These are phyloP conservation scores for Trametes maxima DNA, from an alignment of 768 basidiomycete genomes.

Conservation along the genomic window DNA sequence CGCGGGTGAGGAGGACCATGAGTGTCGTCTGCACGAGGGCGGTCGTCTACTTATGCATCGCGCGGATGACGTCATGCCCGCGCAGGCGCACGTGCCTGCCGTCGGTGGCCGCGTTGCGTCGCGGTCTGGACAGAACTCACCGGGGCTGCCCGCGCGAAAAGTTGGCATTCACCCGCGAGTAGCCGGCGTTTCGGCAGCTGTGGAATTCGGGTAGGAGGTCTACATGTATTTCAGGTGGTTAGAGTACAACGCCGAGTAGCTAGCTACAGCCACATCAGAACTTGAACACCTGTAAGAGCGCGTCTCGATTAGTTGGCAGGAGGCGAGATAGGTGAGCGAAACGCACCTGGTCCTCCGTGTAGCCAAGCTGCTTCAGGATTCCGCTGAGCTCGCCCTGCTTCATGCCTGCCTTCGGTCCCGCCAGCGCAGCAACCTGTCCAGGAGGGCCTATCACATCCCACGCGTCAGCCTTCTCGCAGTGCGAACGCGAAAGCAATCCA, in stretches of 20 bases:
- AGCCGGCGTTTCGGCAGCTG: neutral
- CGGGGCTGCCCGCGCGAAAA: neutral
- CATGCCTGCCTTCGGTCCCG: constrained; percentile 87
- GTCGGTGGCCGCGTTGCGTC: neutral
- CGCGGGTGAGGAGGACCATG: constrained; percentile 9
- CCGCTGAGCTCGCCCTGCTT: constrained; percentile 85
- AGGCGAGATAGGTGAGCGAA: neutral
- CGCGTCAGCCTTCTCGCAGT: neutral
- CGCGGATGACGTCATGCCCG: constrained; percentile 7
- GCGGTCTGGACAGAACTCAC: neutral
- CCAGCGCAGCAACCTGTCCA: constrained; percentile 82
- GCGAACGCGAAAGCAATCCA: too few species aligned
- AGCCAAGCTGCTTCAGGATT: constrained; percentile 85
- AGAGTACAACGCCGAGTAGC: neutral
- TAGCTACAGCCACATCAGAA: constrained; percentile 16
- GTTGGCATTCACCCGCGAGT: neutral
- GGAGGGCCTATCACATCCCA: constrained; percentile 63
- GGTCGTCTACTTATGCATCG: neutral
- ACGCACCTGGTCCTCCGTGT: constrained; percentile 79
- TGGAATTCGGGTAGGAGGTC: neutral
- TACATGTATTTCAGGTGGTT: neutral
- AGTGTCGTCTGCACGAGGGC: neutral
- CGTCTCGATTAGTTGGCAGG: neutral
- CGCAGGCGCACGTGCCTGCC: neutral
- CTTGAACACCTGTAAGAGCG: constrained; percentile 27